Evolutionary conservation across 1,284 basidiomycete genomes (phyloP), one percentile per base, ranked within the genome.

Genomic region (Sanguinoderma infundibulare): DNA sequence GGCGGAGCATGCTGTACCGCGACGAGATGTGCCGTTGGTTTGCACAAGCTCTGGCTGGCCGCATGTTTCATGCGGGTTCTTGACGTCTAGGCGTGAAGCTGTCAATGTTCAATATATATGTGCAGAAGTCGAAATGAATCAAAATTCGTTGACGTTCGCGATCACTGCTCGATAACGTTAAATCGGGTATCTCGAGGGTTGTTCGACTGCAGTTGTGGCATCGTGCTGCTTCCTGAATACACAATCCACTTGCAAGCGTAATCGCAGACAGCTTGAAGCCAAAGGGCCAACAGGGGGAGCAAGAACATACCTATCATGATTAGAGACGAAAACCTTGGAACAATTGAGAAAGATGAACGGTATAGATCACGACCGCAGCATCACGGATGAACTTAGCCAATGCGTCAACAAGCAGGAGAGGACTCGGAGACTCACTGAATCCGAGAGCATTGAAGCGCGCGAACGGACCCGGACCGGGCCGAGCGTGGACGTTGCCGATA

Each of bases 401-500:
- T 7, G 20, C 24, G 14, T 5, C 12, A n/a, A 39, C 8, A 39
- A 39, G 38, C n/a, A 34, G n/a, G n/a, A n/a, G n/a, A 12, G 40
- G 28, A 36, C 57, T 42, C 20, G 39, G 40, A 40, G 20, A 51
- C 20, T 44, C 28, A n/a, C 24, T 15, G 15, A 32, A 17, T 15
- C 52, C 28, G 35, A 63, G 26, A 35, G 55, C 47, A 57, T 62
- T 66, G 55, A 38, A 58, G 26, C n/a, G 36, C 26, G n/a, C 7
- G 26, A 54, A 36, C 32, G 5, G 6, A n/a, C n/a, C n/a, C 42
- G 14, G 17, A 22, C 39, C 39, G 36, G 20, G 26, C 57, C 51
- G 57, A 69, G 64, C 65, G 22, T 60, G 59, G 34, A 55, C 58
- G 52, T 57, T 59, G 55, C 66, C 68, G 50, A n/a, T n/a, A n/a